phyloP scores from a whole-genome alignment of 257 asterid species.

The Coffea eugenioides region DNA sequence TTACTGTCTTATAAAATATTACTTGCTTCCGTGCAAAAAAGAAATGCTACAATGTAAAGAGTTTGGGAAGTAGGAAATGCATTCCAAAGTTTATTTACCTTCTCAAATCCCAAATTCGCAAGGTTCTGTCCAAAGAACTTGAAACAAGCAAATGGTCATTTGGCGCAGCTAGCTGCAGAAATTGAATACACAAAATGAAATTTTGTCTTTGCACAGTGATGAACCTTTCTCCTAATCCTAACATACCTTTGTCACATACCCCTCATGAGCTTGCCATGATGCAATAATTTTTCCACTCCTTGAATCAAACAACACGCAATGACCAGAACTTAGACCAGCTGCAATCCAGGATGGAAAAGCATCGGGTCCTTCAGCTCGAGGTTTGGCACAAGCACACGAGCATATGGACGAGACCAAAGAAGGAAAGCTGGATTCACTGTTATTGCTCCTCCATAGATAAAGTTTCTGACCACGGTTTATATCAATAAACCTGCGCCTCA shows the following conservation, averaged over 20 bases:
- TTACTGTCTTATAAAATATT: background rate
- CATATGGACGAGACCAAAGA: constrained; percentile 87
- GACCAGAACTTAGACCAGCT: constrained; percentile 81
- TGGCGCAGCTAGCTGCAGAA: constrained; percentile 81
- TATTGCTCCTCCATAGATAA: constrained; percentile 87
- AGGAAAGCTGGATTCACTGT: constrained; percentile 62
- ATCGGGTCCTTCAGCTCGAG: constrained; percentile 35
- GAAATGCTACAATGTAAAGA: background rate
- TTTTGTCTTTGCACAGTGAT: constrained; percentile 4
- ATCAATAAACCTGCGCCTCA: constrained; percentile 76
- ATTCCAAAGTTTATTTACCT: constrained; percentile 35
- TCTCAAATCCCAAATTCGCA: constrained; percentile 78
- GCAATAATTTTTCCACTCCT: constrained; percentile 80
- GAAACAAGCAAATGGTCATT: constrained; percentile 75
- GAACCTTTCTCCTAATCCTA: constrained; percentile 7
- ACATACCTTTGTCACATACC: constrained; percentile 90
- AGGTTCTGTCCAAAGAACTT: background rate
- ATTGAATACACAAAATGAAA: constrained; percentile 21
- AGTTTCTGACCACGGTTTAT: constrained; percentile 83
- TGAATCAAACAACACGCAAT: constrained; percentile 79
- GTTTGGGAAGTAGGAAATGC: background rate
- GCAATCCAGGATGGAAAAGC: constrained; percentile 87
- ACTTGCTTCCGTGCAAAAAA: background rate
- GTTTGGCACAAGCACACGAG: constrained; percentile 59
- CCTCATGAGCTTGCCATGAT: constrained; percentile 99